These are phyloP conservation scores for Cynara cardunculus DNA, from an alignment of 129 eudicot species.

Conservation along the genomic window DNA sequence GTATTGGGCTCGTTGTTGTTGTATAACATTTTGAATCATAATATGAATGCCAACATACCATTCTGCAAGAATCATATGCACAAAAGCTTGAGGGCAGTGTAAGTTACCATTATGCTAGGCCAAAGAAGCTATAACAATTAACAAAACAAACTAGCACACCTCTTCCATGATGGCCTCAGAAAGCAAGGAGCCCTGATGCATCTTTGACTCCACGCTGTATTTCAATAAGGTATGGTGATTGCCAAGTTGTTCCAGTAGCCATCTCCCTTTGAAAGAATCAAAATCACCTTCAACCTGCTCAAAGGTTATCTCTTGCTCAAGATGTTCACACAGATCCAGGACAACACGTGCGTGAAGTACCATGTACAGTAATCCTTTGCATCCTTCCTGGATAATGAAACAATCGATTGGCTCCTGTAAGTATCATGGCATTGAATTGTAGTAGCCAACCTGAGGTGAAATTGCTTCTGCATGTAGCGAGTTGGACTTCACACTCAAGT, in stretches of 20 bases:
- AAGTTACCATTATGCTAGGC: slow-evolving; percentile 3
- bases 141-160: slow-evolving; percentile 37
- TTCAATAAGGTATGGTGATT: slow-evolving; percentile 84
- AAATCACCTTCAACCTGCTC: slow-evolving; percentile 98
- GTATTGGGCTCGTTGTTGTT: background rate
- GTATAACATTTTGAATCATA: background rate
- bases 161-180: slow-evolving; percentile 99
- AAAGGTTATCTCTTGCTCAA: slow-evolving; percentile 84
- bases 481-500: background rate
- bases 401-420: background rate
- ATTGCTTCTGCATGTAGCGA: background rate
- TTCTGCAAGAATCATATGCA: slow-evolving; percentile 4
- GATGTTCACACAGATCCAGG: slow-evolving; percentile 80
- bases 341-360: slow-evolving; percentile 97
- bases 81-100: background rate
- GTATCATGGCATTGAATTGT: background rate
- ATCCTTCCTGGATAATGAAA: slow-evolving; percentile 75
- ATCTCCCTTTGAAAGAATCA: slow-evolving; percentile 76
- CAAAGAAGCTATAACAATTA: slow-evolving; percentile 5
- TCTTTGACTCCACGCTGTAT: slow-evolving; percentile 86
- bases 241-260: slow-evolving; percentile 91
- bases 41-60: background rate
- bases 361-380: slow-evolving; percentile 94
- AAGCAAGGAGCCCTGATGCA: slow-evolving; percentile 84
- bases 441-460: background rate